phyloP scores from a whole-genome alignment of 2,329 filamentous ascomycete species.

The Talaromyces amestolkiae region DNA sequence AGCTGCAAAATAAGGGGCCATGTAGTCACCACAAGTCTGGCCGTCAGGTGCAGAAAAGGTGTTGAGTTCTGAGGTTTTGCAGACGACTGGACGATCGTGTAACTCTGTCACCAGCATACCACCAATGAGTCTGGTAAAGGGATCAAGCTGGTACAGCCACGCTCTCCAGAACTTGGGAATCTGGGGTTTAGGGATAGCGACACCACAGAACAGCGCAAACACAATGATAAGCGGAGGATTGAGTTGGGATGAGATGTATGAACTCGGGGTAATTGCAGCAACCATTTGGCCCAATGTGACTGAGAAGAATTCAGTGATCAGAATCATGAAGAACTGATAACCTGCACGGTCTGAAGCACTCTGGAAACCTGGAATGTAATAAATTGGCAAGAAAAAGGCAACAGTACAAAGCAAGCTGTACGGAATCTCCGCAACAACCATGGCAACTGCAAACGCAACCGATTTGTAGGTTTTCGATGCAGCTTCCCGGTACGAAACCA shows the following conservation, averaged over 20 bases:
- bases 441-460: constrained; percentile 72
- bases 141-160: constrained; percentile 80
- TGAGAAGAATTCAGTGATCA: constrained; percentile 80
- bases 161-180: constrained; percentile 76
- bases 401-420: constrained; percentile 80
- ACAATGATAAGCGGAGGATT: constrained; percentile 82
- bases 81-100: constrained; percentile 63
- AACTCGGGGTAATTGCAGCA: constrained; percentile 71
- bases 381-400: constrained; percentile 76
- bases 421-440: constrained; percentile 80
- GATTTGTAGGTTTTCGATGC: constrained; percentile 83
- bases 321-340: constrained; percentile 81
- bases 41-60: constrained; percentile 64
- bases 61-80: constrained; percentile 62
- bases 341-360: constrained; percentile 64
- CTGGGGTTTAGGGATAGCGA: constrained; percentile 73
- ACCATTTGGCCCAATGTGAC: constrained; percentile 76
- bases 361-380: constrained; percentile 79
- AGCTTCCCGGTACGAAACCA: constrained; percentile 82
- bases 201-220: constrained; percentile 83
- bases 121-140: constrained; percentile 76
- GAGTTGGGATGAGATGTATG: constrained; percentile 74
- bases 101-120: constrained; percentile 78
- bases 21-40: constrained; percentile 72
- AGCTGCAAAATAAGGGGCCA: constrained; percentile 64